Percentiles rank a stretch among this genome's conserved stretches.
Evolutionary conservation across 192 early-diverging fungal genomes (phyloP).

Genomic region (Mortierella hygrophila): DNA sequence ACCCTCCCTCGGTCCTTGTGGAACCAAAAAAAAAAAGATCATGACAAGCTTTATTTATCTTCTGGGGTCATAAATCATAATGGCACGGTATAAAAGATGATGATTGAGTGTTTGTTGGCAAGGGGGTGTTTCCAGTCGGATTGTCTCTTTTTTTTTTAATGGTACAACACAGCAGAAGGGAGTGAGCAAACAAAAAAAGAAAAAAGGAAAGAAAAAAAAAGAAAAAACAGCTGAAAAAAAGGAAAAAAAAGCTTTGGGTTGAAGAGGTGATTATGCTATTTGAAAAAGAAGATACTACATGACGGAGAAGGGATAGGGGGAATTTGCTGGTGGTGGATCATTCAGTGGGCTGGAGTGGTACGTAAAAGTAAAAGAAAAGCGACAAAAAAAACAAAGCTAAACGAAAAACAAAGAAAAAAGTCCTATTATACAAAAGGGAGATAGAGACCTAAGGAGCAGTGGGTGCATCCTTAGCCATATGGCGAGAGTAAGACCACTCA

Average conservation of each 20-base stretch:
- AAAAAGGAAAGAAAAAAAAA: not conserved
- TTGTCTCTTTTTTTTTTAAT: conserved; percentile 1
- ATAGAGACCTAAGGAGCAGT: conserved; percentile 21
- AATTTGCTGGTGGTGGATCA: not conserved
- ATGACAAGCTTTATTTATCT: not conserved
- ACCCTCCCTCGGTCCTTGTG: too few relatives aligned
- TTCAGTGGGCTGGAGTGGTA: not conserved
- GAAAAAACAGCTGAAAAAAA: not conserved
- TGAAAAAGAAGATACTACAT: conserved; percentile 3
- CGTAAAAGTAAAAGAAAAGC: not conserved
- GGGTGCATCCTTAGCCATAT: conserved; percentile 43
- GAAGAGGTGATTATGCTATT: not conserved
- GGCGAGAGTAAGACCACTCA: conserved; percentile 53
- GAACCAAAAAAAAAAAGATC: conserved; percentile 8
- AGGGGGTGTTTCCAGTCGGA: not conserved
- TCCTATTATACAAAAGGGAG: conserved; percentile 10
- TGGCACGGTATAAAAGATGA: not conserved
- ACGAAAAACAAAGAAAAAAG: not conserved
- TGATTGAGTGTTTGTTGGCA: not conserved
- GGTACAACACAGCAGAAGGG: not conserved
- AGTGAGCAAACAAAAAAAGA: not conserved
- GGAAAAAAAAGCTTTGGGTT: not conserved
- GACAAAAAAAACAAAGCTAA: conserved; percentile 6
- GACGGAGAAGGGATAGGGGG: not conserved
- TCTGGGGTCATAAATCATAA: not conserved